Conservation (phyloP, 352 stramenopile genomes). For the Globisporangium middletonii region DNA sequence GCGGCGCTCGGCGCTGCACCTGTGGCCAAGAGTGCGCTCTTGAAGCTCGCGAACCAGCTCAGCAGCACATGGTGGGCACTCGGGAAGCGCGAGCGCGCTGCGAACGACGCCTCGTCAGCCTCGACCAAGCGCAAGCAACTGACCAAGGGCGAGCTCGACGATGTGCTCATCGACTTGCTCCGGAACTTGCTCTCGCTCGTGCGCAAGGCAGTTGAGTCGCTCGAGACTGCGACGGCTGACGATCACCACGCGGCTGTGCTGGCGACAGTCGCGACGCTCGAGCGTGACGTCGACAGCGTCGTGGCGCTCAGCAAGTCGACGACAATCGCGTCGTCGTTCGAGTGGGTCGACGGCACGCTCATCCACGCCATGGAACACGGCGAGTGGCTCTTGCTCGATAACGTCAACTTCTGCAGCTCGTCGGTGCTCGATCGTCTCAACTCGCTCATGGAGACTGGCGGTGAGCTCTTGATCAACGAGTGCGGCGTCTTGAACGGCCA, state of each 20-base stretch:
- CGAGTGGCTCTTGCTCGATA: constrained; percentile 99
- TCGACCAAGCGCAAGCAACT: constrained; percentile 31
- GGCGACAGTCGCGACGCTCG: constrained; percentile 11
- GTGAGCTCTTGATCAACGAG: constrained; percentile 98
- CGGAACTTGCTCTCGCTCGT: constrained; percentile 36
- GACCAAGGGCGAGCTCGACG: constrained; percentile 64
- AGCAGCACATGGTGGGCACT: constrained; percentile 50
- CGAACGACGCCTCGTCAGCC: constrained; percentile 17
- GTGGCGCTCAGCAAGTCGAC: constrained; percentile 55
- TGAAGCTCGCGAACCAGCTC: constrained; percentile 35
- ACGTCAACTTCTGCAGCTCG: constrained; percentile 99
- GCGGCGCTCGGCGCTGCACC: constrained; percentile 15
- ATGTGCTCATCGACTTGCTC: constrained; percentile 49
- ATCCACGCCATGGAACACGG: constrained; percentile 97
- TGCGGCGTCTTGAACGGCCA: constrained; percentile 92
- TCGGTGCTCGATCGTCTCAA: constrained; percentile 99
- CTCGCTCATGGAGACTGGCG: constrained; percentile 96
- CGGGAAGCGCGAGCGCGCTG: constrained; percentile 32
- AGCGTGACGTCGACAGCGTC: constrained; percentile 29
- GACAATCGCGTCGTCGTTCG: constrained; percentile 87
- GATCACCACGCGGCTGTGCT: not conserved
- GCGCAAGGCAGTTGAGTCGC: constrained; percentile 16
- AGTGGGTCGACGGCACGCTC: constrained; percentile 98
- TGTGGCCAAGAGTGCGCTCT: constrained; percentile 19
- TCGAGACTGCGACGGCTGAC: not conserved